Evolutionary conservation across 2,329 filamentous ascomycete genomes (phyloP).

Genomic region (Beauveria sp.): DNA sequence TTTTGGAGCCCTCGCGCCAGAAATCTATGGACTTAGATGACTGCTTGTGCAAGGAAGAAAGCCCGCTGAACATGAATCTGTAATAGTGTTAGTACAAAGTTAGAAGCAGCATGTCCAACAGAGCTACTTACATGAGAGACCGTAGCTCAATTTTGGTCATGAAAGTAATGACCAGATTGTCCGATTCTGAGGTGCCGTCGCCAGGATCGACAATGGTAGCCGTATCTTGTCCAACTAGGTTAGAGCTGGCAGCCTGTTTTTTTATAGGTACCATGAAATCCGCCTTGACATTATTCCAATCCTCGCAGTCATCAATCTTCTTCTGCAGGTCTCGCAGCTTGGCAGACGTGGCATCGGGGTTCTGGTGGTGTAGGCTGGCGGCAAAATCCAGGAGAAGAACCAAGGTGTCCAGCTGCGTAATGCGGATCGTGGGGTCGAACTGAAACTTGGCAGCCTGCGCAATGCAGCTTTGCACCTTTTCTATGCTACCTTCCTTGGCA

Average conservation of each 20-base stretch:
- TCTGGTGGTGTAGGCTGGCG: constrained; percentile 59
- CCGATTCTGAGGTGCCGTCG: constrained; percentile 34
- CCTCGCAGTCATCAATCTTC: constrained; percentile 50
- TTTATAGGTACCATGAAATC: constrained; percentile 50
- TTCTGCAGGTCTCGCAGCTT: constrained; percentile 58
- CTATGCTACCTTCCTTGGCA: constrained; percentile 56
- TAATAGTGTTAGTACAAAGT: not conserved
- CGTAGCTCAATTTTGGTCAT: constrained; percentile 53
- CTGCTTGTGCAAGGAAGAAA: constrained; percentile 36
- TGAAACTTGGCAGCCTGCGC: constrained; percentile 68
- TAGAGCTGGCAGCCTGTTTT: constrained; percentile 38
- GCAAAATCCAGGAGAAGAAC: constrained; percentile 62
- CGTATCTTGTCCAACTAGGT: constrained; percentile 51
- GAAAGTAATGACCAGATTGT: constrained; percentile 53
- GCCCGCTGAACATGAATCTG: constrained; percentile 44
- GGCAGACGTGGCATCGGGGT: constrained; percentile 44
- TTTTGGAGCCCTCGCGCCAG: constrained; percentile 36
- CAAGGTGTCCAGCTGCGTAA: constrained; percentile 60
- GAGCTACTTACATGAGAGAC: constrained; percentile 31
- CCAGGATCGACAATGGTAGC: constrained; percentile 45
- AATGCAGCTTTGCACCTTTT: constrained; percentile 64
- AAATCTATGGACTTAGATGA: constrained; percentile 28
- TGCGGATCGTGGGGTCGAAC: constrained; percentile 52
- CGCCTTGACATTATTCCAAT: constrained; percentile 39
- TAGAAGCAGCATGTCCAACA: not conserved